Base-by-base conservation (phyloP, 495 filamentous ascomycete genomes). In the Haplographium delicatum region DNA sequence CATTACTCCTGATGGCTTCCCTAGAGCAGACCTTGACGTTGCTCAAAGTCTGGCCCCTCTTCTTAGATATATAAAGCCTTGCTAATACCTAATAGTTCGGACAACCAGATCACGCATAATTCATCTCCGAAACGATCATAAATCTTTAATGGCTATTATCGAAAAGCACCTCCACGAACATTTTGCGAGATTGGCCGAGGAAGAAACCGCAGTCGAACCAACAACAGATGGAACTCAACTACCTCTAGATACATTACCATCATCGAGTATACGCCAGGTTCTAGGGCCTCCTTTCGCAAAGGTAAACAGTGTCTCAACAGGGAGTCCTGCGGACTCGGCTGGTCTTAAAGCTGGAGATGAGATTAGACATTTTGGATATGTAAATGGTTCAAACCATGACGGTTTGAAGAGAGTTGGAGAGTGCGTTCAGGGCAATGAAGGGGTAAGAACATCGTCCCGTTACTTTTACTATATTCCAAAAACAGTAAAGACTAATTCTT, bases 21-120 rank as follows among this genome's bases (percentile, higher is more conserved):
- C 94, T 26, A 79, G 94, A 58, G 82, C 84, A 54, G 94, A 99
- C 65, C 82, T 99, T 47, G 94, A 99, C 64, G 84, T 99, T 54
- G 87, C 94, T 25, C 91, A 95, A 69, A 94, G 89, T 93, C 82
- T 59, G 37, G 20, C 8, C 18, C 13, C 15, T 6, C 11, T 19
- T 41, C 15, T 10, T 19, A 13, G 5, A 41, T 20, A 31, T 37
- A 9, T 30, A 20, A 26, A 5, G 3, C 16, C 22, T 43, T 37
- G 11, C 16, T 46, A 34, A 48, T 15, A 27, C 53, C 30, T 18
- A 28, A 30, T 58, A 94, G 88, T 99, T 61, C 88, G 94, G 35
- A 94, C 88, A 8, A 96, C 91, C 13, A 74, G 94, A 60, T 77
- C 89, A 5, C 84, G 88, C 24, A 96, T 97, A 42, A 94, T 96